A percentile compares a stretch with the other conserved stretches of the same genome.
Evolutionary conservation across 495 filamentous ascomycete species (phyloP).

Genomic region (Hamigera avellanea): DNA sequence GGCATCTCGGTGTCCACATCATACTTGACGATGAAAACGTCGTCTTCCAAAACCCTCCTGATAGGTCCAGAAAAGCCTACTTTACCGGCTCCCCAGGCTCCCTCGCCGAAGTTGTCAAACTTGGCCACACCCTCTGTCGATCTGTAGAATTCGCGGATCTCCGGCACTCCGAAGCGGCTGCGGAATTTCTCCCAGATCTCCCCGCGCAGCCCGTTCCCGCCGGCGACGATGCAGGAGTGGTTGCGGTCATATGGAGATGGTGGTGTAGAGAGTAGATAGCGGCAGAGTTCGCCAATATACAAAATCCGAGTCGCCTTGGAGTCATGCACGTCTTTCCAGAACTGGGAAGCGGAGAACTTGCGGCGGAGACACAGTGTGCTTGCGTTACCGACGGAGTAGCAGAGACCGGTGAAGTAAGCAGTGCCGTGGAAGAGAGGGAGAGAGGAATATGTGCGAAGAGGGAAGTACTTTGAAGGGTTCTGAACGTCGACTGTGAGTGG

Average conservation of each 20-base stretch:
- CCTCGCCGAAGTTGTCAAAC: conserved; percentile 63
- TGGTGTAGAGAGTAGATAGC: conserved; percentile 74
- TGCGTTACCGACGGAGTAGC: conserved; percentile 27
- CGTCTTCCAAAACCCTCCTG: conserved; percentile 41
- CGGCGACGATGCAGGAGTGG: conserved; percentile 63
- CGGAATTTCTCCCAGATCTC: conserved; percentile 89
- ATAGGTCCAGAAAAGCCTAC: conserved; percentile 67
- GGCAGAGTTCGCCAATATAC: conserved; percentile 89
- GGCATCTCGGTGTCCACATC: conserved; percentile 64
- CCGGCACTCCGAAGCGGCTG: conserved; percentile 67
- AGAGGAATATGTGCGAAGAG: conserved; percentile 72
- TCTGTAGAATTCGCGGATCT: conserved; percentile 81
- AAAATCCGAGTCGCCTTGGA: conserved; percentile 73
- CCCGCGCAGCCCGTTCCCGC: conserved; percentile 81
- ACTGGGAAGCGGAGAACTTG: conserved; percentile 76
- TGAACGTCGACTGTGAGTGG: conserved; percentile 23
- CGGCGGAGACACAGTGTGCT: conserved; percentile 40
- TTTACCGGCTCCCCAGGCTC: conserved; percentile 64
- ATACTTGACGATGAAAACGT: conserved; percentile 49
- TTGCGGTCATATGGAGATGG: conserved; percentile 61
- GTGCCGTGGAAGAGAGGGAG: conserved; percentile 89
- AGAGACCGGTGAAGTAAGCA: conserved; percentile 56
- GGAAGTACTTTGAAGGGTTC: conserved; percentile 30
- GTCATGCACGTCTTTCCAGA: conserved; percentile 73
- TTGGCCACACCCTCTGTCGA: conserved; percentile 70